A percentile compares a stretch with the other conserved stretches of the same genome.
Conservation (phyloP, 805 yeast species). For the Candida broadrunensis region DNA sequence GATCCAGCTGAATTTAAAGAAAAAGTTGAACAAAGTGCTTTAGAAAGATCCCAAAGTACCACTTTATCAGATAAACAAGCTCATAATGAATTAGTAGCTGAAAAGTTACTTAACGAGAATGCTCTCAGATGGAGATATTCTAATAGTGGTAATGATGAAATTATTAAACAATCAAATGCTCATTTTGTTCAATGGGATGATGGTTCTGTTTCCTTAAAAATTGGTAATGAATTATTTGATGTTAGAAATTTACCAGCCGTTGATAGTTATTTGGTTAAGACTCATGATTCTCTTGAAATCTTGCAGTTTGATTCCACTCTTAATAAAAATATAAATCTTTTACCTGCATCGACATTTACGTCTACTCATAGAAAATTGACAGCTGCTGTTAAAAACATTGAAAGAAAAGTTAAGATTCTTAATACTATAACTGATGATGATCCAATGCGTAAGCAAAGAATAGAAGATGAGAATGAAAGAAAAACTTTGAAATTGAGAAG, state of each 20-base stretch:
- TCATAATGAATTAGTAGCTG: conserved; percentile 49
- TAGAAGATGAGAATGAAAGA: conserved; percentile 60
- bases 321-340: conserved; percentile 63
- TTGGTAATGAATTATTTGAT: conserved; percentile 88
- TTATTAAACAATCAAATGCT: conserved; percentile 83
- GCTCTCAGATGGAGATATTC: conserved; percentile 95
- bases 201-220: conserved; percentile 79
- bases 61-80: conserved; percentile 41
- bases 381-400: conserved; percentile 55
- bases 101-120: conserved; percentile 70
- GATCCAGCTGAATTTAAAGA: conserved; percentile 68
- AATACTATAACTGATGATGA: conserved; percentile 57
- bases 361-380: conserved; percentile 79
- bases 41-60: conserved; percentile 15
- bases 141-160: conserved; percentile 64
- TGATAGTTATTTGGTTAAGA: conserved; percentile 69
- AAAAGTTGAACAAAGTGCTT: conserved; percentile 36
- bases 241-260: conserved; percentile 59
- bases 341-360: conserved; percentile 90
- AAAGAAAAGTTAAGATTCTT: conserved; percentile 47
- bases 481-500: conserved; percentile 60
- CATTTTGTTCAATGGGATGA: conserved; percentile 93
- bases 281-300: conserved; percentile 69
- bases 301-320: conserved; percentile 68
- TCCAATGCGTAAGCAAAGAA: conserved; percentile 66